These are phyloP conservation scores for Bodo saltans DNA, from an alignment of 78 protist genomes.

Conservation along the genomic window DNA sequence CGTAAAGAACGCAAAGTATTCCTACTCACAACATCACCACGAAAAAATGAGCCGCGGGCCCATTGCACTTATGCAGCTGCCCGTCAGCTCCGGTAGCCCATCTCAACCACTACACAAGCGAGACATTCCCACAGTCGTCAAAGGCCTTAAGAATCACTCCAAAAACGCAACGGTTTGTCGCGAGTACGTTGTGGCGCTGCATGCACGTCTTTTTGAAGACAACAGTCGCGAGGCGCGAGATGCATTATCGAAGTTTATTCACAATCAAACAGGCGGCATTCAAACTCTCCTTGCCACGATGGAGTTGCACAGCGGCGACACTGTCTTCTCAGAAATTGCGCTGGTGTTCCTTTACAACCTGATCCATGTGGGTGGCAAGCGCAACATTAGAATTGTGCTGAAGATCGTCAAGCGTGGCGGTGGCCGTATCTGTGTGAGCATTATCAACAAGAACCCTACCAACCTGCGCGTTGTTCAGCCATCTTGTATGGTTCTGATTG, in stretches of 20 bases:
- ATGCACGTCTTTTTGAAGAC: neutral
- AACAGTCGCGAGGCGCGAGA: neutral
- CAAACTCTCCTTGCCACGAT: neutral
- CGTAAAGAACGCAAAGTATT: neutral
- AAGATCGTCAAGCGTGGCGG: constrained; percentile 9
- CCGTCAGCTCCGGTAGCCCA: neutral
- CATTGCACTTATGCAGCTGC: neutral
- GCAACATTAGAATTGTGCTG: neutral
- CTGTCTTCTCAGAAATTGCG: neutral
- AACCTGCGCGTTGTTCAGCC: neutral
- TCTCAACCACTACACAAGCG: neutral
- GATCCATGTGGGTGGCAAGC: constrained; percentile 3
- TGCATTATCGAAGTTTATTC: neutral
- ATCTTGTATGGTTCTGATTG: neutral
- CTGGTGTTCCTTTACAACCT: neutral
- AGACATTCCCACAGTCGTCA: neutral
- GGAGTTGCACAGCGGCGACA: constrained; percentile 4
- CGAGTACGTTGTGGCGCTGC: neutral
- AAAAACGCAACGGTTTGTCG: neutral
- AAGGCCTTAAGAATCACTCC: neutral
- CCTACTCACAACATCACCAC: neutral
- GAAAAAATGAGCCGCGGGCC: neutral
- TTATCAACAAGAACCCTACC: neutral
- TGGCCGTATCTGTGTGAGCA: neutral
- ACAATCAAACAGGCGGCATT: neutral